These are phyloP conservation scores for Mucor circinelloides DNA, from an alignment of 371 early-diverging fungal genomes.

Conservation along the genomic window DNA sequence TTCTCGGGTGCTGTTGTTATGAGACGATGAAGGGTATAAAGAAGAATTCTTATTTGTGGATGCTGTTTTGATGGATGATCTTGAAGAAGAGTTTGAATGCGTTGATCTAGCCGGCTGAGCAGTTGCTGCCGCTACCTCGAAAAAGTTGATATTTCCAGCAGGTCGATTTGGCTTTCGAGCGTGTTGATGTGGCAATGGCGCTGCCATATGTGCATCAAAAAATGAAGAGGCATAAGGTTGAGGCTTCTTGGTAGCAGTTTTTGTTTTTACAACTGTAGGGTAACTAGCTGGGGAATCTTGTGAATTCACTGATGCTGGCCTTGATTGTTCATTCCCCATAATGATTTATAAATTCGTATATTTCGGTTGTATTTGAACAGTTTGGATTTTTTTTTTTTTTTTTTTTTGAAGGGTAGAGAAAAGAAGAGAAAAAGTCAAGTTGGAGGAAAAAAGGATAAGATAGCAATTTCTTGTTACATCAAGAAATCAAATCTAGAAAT, in stretches of 20 bases:
- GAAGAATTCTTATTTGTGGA: slow-evolving; percentile 18
- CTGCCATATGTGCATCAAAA: slow-evolving; percentile 13
- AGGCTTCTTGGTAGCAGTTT: slow-evolving; percentile 9
- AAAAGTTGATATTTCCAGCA: slow-evolving; percentile 18
- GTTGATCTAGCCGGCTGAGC: slow-evolving; percentile 6
- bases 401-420: neutral
- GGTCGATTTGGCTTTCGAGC: slow-evolving; percentile 7
- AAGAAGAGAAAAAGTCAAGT: neutral
- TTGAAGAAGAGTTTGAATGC: slow-evolving; percentile 8
- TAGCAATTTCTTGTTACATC: neutral
- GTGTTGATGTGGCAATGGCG: neutral
- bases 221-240: slow-evolving; percentile 17
- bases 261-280: neutral
- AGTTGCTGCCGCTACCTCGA: slow-evolving; percentile 22
- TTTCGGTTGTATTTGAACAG: neutral
- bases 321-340: slow-evolving; percentile 26
- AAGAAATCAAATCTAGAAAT: neutral
- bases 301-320: neutral
- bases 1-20: neutral
- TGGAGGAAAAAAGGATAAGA: neutral
- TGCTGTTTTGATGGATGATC: slow-evolving; percentile 5
- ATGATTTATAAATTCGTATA: neutral
- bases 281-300: slow-evolving; percentile 2
- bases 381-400: neutral
- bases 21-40: slow-evolving; percentile 5